Evolutionary conservation across 2,329 filamentous ascomycete species (phyloP), one percentile per base, ranked within the genome.

Genomic region (Metarhizium humberi): DNA sequence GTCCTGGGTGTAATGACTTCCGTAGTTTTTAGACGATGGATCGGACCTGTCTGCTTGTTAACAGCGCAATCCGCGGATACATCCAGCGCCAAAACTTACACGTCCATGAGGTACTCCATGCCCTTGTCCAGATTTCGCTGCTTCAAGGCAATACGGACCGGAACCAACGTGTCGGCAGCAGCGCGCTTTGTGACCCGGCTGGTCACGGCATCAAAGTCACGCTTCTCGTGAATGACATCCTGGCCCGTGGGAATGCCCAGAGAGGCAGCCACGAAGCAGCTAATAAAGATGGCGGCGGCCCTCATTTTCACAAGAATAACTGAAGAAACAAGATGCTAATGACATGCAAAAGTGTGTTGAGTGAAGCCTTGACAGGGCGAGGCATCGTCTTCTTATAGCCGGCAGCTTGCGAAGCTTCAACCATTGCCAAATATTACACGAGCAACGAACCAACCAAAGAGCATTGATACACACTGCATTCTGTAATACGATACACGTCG

Each of bases 121-220:
- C 69, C 75, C 42, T 67, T 67, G 52, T 77, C 68, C n/a, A 78
- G 62, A 56, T 78, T 78, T 29, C 68, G 67, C 59, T 78, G 75
- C 40, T 69, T 64, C 43, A 78, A 65, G 4, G 74, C 75, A 51
- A 78, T 76, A 38, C 69, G 67, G 18, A 74, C 68, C 4, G 71
- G 69, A 8, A 75, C 57, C n/a, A 56, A 56, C 45, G 58, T 54
- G 14, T 52, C 51, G 13, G 55, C 56, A 20, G 64, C 55, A 10
- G 58, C 51, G 6, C 62, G 56, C 58, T 63, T 67, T 5, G 13
- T 16, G 13, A 56, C 56, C 64, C 66, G 71, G 42, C 59, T 46
- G 13, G 16, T 61, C 18, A 59, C 53, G 16, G 47, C 34, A 10
- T 16, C 34, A 2, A 55, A 55, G 14, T 63, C 56, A n/a, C 65